Percentiles rank a stretch among this genome's conserved stretches.
These are phyloP conservation scores for Globisporangium rhizosaccharum DNA, from an alignment of 352 stramenopile species.

Conservation along the genomic window DNA sequence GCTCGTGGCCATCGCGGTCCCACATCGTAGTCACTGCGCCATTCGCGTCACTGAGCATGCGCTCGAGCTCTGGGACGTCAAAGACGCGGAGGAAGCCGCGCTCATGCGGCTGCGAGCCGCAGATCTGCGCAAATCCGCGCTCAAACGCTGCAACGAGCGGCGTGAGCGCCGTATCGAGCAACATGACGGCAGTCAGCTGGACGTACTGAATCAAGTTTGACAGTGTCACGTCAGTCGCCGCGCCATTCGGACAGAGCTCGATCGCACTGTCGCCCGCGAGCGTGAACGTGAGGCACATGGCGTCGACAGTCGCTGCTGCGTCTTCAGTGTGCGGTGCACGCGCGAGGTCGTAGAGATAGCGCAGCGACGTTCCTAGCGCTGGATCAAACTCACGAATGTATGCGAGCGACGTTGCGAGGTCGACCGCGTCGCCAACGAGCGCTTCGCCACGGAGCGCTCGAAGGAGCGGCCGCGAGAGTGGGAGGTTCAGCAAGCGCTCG, in stretches of 20 bases:
- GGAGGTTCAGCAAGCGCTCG: conserved; percentile 76
- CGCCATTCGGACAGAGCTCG: conserved; percentile 40
- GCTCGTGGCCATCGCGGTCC: conserved; percentile 58
- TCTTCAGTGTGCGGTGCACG: conserved; percentile 10
- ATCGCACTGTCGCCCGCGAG: conserved; percentile 62
- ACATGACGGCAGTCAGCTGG: conserved; percentile 33
- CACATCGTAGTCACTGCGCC: conserved; percentile 46
- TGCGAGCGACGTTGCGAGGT: conserved; percentile 34
- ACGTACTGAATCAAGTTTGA: conserved; percentile 55
- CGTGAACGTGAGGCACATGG: conserved; percentile 72
- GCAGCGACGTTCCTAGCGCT: conserved; percentile 55
- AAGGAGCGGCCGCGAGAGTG: conserved; percentile 71
- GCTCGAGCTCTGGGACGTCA: conserved; percentile 56
- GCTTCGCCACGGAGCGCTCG: conserved; percentile 48
- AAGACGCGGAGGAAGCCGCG: conserved; percentile 49
- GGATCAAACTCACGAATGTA: conserved; percentile 70
- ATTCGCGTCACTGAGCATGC: conserved; percentile 50
- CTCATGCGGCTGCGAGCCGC: conserved; percentile 20
- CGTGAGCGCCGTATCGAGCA: conserved; percentile 61
- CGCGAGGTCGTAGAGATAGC: conserved; percentile 40
- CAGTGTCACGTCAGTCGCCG: conserved; percentile 37
- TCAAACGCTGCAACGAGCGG: conserved; percentile 62
- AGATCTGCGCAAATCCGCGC: conserved; percentile 65
- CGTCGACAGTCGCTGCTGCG: conserved; percentile 31
- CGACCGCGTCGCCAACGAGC: conserved; percentile 32